Evolutionary conservation across 2,329 filamentous ascomycete genomes (phyloP), one percentile per base, ranked within the genome.

Genomic region (Microascus cirrosus): DNA sequence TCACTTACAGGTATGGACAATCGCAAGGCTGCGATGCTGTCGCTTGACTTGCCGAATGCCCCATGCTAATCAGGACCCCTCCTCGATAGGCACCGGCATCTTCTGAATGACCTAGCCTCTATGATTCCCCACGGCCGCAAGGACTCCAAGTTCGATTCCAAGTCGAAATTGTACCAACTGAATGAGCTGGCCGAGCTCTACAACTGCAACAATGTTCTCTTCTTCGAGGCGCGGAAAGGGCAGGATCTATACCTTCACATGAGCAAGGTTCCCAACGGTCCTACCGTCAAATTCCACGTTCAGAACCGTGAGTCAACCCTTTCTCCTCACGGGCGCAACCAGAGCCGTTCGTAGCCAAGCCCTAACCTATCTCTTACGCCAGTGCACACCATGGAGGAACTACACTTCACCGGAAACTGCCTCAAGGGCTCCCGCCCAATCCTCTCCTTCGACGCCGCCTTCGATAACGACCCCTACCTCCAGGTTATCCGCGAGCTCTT

Each of bases 391-490:
- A 96, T 95, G 90, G 90, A 93, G 68, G 94, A 99, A 72, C 79
- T 99, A 39, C 90, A 96, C 68, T 97, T 99, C 71, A 92, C 91
- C 18, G 94, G 94, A 57, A 99, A 99, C 77, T 96, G 92, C 70
- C 77, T 97, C 61, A 96, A 96, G 74, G 94, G 94, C 60, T 94
- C 90, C 32, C 80, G 94, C 39, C 93, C 94, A 1, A 78, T 99
- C 45, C 84, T 99, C 59, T 94, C 90, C 39, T 99, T 99, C 71
- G 94, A 97, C 70, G 82, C 83, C 57, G 83, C 84, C 20, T 99
- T 99, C 73, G 89, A 95, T 61, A 81, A 81, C 63, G 81, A 89
- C 65, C 88, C 91, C 2, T 85, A 96, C 67, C 84, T 95, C 58
- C 81, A 81, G 62, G 78, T 96, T 62, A 84, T 97, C 67, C 92